Conservation (phyloP, 805 yeast genomes). For the Yarrowia divulgata region DNA sequence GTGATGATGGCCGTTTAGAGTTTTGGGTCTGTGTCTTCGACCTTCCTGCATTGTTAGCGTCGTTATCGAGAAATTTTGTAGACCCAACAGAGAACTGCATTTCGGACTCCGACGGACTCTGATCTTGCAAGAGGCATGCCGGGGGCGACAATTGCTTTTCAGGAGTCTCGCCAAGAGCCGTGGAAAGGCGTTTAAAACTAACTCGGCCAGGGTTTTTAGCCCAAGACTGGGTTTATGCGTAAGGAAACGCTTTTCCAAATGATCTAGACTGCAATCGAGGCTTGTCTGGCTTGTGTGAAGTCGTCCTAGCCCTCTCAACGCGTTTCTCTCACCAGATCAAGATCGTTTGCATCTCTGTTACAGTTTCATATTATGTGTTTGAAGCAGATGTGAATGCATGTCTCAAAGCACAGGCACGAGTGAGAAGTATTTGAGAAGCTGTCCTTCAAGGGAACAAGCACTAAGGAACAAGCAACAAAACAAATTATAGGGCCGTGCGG, state of each 20-base stretch:
- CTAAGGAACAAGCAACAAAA: not conserved
- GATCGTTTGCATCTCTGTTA: not conserved
- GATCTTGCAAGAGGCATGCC: not conserved
- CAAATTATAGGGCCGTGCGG: not conserved
- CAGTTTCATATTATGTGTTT: not conserved
- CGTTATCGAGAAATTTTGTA: not conserved
- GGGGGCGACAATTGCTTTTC: not conserved
- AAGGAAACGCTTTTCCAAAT: not conserved
- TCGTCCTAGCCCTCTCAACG: not conserved
- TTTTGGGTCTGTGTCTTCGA: not conserved
- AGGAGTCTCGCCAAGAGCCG: not conserved
- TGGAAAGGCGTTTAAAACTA: not conserved
- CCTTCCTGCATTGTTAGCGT: not conserved
- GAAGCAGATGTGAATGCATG: not conserved
- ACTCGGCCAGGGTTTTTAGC: not conserved
- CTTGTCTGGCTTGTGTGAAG: not conserved
- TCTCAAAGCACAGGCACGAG: not conserved
- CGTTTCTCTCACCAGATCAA: not conserved
- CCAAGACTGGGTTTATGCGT: not conserved
- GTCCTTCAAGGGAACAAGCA: no score
- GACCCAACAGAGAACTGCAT: not conserved
- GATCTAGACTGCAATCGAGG: no score
- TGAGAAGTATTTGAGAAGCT: no score
- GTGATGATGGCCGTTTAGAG: not conserved
- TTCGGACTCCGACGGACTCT: conserved; percentile 17